phyloP scores from a whole-genome alignment of 495 filamentous ascomycete genomes.

The Elasticomyces elasticus region DNA sequence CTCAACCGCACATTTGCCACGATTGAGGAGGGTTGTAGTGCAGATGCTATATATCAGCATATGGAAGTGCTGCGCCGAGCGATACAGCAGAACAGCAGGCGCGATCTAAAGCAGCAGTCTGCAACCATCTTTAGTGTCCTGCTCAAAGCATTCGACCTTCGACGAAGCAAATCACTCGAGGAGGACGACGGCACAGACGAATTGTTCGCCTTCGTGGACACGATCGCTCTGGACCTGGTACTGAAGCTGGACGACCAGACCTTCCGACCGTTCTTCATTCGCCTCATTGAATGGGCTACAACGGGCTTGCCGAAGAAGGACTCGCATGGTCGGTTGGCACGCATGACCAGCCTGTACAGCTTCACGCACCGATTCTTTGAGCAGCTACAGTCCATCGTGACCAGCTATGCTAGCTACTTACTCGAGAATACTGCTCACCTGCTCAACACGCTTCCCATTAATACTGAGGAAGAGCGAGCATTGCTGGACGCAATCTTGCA shows the following conservation, averaged over 20 bases:
- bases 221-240: constrained; percentile 72
- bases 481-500: constrained; percentile 43
- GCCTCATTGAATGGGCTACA: constrained; percentile 69
- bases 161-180: constrained; percentile 23
- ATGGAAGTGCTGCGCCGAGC: constrained; percentile 53
- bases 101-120: constrained; percentile 58
- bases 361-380: constrained; percentile 72
- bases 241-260: constrained; percentile 94
- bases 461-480: neutral
- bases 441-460: constrained; percentile 30
- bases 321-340: constrained; percentile 40
- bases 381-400: constrained; percentile 85
- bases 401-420: constrained; percentile 77
- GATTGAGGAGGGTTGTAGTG: constrained; percentile 46
- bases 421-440: constrained; percentile 60
- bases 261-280: constrained; percentile 85
- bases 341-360: constrained; percentile 62
- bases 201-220: constrained; percentile 57
- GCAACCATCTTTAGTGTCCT: constrained; percentile 42
- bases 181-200: constrained; percentile 37
- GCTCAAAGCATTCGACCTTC: constrained; percentile 35
- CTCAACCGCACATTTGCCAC: constrained; percentile 58
- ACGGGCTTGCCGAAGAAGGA: constrained; percentile 50
- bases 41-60: neutral
- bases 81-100: constrained; percentile 68